Percentiles rank a stretch among this genome's conserved stretches.
phyloP scores from a whole-genome alignment of 2,329 filamentous ascomycete genomes.

The Calonectria pteridis region DNA sequence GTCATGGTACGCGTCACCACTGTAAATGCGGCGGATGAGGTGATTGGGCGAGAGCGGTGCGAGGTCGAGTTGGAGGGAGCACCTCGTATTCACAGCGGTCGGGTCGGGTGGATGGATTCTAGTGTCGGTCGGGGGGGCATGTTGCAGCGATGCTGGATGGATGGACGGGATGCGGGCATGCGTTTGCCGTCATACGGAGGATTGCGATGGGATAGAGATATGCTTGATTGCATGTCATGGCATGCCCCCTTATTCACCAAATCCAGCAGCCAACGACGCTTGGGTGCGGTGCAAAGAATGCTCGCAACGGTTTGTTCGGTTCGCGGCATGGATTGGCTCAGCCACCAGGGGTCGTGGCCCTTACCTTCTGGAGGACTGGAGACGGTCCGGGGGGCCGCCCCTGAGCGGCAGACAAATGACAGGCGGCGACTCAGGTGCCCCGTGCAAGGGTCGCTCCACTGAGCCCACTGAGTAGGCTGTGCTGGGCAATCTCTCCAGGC shows the following conservation, averaged over 20 bases:
- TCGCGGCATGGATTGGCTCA: background rate
- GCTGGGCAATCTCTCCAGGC: conserved; percentile 4
- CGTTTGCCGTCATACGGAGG: background rate
- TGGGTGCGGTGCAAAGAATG: too few relatives aligned
- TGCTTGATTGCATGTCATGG: background rate
- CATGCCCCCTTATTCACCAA: background rate
- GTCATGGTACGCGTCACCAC: conserved; percentile 4
- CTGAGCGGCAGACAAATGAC: background rate
- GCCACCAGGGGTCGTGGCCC: background rate
- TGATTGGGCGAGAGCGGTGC: background rate
- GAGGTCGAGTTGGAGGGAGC: background rate
- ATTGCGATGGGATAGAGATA: too few relatives aligned
- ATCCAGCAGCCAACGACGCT: background rate
- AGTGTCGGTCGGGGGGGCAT: background rate
- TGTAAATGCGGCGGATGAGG: background rate
- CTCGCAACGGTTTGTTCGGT: background rate
- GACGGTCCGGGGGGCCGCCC: too few relatives aligned
- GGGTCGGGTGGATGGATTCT: background rate
- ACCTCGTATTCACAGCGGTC: background rate
- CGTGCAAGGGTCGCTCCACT: background rate
- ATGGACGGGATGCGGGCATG: background rate
- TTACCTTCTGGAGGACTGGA: too few relatives aligned
- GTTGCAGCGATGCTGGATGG: background rate
- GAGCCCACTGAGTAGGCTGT: background rate
- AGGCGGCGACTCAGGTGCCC: background rate